Evolutionary conservation across 139 green algal species (phyloP).

Genomic region (Coelastrella sp.): DNA sequence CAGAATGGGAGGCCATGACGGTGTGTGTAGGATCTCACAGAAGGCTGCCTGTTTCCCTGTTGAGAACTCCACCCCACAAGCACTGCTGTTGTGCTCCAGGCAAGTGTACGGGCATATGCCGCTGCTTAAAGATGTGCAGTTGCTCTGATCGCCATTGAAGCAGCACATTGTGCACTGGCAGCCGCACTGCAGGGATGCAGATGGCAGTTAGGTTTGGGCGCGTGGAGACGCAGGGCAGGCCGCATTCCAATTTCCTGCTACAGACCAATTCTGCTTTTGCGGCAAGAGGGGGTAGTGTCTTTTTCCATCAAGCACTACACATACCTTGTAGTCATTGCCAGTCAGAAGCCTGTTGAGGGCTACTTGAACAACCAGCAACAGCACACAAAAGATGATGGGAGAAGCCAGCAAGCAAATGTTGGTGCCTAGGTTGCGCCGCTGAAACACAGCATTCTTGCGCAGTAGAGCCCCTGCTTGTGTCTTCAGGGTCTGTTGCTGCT

Average conservation of each 20-base stretch:
- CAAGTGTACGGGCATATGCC: conserved; percentile 53
- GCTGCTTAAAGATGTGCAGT: conserved; percentile 21
- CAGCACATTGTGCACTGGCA: conserved; percentile 76
- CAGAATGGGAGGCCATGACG: conserved; percentile 67
- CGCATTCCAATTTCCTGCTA: too few relatives aligned
- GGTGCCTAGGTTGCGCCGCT: conserved; percentile 64
- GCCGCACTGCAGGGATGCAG: conserved; percentile 63
- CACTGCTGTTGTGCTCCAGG: conserved; percentile 48
- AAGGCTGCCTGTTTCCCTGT: conserved; percentile 53
- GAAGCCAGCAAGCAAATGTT: conserved; percentile 72
- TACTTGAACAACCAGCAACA: conserved; percentile 68
- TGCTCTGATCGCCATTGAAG: conserved; percentile 35
- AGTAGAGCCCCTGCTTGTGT: conserved; percentile 63
- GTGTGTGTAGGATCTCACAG: conserved; percentile 63
- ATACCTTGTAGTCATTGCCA: conserved; percentile 47
- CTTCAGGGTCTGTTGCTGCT: not conserved
- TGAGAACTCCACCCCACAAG: conserved; percentile 68
- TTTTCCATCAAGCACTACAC: not conserved
- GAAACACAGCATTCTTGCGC: conserved; percentile 71
- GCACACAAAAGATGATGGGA: conserved; percentile 76
- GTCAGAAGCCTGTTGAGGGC: conserved; percentile 58
- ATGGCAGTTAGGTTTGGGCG: too few relatives aligned
- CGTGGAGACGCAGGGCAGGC: too few relatives aligned
- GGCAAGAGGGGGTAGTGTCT: not conserved
- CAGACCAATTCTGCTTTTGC: not conserved